Conservation (phyloP, 2,329 filamentous ascomycete genomes). For the Fusarium lateritium region DNA sequence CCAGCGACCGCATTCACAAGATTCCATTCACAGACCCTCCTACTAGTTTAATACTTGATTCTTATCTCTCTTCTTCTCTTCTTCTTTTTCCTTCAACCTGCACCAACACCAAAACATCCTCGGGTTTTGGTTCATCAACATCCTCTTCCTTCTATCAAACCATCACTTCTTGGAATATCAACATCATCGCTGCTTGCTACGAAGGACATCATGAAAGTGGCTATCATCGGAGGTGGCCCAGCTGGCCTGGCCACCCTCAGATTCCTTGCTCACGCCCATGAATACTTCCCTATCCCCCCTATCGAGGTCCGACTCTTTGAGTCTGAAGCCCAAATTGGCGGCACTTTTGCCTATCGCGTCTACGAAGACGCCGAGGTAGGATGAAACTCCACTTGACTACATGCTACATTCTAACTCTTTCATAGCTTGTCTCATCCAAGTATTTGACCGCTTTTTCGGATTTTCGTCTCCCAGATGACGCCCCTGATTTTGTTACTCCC, state of each 20-base stretch:
- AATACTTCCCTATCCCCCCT: slow-evolving; percentile 55
- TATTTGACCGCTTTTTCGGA: slow-evolving; percentile 67
- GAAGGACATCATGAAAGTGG: slow-evolving; percentile 53
- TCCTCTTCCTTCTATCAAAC: neutral
- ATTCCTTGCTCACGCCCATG: slow-evolving; percentile 57
- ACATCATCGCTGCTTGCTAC: neutral
- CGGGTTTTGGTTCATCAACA: neutral
- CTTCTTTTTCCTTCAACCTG: neutral
- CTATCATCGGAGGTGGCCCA: slow-evolving; percentile 61
- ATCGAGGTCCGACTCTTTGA: slow-evolving; percentile 63
- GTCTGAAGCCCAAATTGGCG: slow-evolving; percentile 59
- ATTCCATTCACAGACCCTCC: neutral
- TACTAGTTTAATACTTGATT: neutral
- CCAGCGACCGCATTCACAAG: neutral
- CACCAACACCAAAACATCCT: neutral
- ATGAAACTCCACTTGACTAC: accelerated
- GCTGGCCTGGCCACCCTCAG: slow-evolving; percentile 60
- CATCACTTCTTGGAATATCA: neutral
- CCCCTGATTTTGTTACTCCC: slow-evolving; percentile 61
- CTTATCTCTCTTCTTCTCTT: neutral
- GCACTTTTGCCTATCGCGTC: slow-evolving; percentile 62
- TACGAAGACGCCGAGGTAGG: slow-evolving; percentile 64
- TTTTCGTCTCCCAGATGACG: slow-evolving; percentile 59
- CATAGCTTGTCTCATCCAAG: slow-evolving; percentile 63
- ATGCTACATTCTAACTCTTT: neutral